A percentile compares a stretch with the other conserved stretches of the same genome.
Conservation (phyloP, 1,284 basidiomycete genomes). For the Trichosporon sp. region DNA sequence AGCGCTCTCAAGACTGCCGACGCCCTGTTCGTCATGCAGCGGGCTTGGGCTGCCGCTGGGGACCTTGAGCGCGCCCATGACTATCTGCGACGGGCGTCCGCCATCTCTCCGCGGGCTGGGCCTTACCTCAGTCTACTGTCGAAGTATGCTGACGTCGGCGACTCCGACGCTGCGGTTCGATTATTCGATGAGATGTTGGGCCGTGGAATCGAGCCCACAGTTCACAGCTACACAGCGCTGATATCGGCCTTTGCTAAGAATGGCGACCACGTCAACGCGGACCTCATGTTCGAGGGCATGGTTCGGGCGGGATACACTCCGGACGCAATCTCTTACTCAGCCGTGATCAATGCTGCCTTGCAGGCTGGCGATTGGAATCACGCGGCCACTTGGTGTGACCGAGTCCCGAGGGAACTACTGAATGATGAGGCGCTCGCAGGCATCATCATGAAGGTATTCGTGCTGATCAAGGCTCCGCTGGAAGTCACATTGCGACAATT, state of each 20-base stretch:
- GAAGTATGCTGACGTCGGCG: constrained; percentile 57
- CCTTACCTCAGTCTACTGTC: constrained; percentile 56
- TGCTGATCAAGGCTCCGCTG: constrained; percentile 73
- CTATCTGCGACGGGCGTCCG: constrained; percentile 15
- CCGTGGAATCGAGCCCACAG: constrained; percentile 53
- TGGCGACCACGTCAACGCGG: constrained; percentile 63
- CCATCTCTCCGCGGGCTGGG: constrained; percentile 9
- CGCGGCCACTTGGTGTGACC: constrained; percentile 26
- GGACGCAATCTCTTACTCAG: constrained; percentile 60
- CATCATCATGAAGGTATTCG: constrained; percentile 76
- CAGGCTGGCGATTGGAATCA: constrained; percentile 63
- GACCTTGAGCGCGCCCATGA: constrained; percentile 16
- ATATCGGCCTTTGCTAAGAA: constrained; percentile 63
- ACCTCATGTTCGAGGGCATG: constrained; percentile 58
- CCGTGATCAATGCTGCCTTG: constrained; percentile 78
- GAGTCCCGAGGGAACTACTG: constrained; percentile 46
- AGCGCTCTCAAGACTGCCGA: neutral
- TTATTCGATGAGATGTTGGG: constrained; percentile 62
- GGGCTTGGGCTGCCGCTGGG: constrained; percentile 19
- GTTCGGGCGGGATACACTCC: constrained; percentile 54
- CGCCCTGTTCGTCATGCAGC: constrained; percentile 20
- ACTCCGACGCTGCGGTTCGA: constrained; percentile 55
- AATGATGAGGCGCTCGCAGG: constrained; percentile 56
- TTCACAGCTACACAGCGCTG: constrained; percentile 61
- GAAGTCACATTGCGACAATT: constrained; percentile 63